Percentiles rank a stretch among this genome's conserved stretches.
These are phyloP conservation scores for Fusarium transvaalense DNA, from an alignment of 2,329 filamentous ascomycete genomes.

Conservation along the genomic window DNA sequence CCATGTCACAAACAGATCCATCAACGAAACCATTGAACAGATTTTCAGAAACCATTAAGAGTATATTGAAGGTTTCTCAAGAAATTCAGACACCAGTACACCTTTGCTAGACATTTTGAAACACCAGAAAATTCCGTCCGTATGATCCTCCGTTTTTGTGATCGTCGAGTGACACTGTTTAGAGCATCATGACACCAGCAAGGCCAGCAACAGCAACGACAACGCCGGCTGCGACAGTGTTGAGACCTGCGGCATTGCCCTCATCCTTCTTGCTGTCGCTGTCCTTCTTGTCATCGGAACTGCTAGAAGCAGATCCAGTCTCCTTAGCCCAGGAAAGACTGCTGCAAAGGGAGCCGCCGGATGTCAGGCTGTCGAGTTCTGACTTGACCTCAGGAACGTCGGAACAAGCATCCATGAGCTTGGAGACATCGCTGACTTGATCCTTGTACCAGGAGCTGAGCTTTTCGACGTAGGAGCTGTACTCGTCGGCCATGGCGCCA, in stretches of 20 bases:
- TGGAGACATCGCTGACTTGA: constrained; percentile 33
- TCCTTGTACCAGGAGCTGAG: constrained; percentile 44
- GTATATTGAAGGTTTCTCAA: not conserved
- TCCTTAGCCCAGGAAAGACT: constrained; percentile 25
- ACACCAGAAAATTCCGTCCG: not conserved
- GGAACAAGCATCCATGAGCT: constrained; percentile 46
- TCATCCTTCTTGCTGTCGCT: constrained; percentile 10
- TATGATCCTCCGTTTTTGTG: not conserved
- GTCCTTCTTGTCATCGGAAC: not conserved
- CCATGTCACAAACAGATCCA: not conserved
- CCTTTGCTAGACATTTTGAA: constrained; percentile 6
- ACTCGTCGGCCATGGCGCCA: constrained; percentile 46
- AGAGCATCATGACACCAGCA: constrained; percentile 36
- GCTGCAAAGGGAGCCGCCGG: constrained; percentile 15
- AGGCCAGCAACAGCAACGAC: constrained; percentile 26
- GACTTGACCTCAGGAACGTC: constrained; percentile 46
- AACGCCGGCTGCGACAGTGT: constrained; percentile 24
- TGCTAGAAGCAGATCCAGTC: constrained; percentile 23
- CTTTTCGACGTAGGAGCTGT: constrained; percentile 41
- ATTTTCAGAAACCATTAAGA: not conserved
- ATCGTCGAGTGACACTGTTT: not conserved
- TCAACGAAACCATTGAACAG: not conserved
- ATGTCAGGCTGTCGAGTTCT: constrained; percentile 7
- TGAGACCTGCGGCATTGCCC: constrained; percentile 15
- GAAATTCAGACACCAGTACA: not conserved